Conservation (phyloP, 768 basidiomycete species). For the Leccinum imitatum region DNA sequence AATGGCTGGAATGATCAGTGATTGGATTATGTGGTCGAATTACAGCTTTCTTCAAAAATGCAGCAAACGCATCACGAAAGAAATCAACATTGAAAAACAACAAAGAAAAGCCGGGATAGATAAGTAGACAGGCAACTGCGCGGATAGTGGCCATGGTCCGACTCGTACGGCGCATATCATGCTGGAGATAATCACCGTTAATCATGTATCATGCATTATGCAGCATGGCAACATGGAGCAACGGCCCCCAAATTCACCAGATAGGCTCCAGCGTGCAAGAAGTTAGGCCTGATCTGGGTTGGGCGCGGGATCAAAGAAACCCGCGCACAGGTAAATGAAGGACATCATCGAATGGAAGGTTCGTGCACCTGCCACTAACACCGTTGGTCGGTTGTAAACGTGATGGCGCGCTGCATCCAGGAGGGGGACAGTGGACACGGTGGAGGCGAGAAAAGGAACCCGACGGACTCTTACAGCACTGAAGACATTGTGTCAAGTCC, state of each 20-base stretch:
- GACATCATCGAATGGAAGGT: not conserved
- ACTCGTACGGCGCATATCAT: conserved; percentile 1
- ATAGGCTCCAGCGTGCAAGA: conserved; percentile 5
- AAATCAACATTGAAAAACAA: not conserved
- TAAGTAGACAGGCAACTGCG: not conserved
- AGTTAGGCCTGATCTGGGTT: conserved; percentile 10
- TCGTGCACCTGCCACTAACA: conserved; percentile 7
- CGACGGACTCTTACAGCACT: not conserved
- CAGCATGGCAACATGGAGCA: not conserved
- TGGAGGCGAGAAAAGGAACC: not conserved
- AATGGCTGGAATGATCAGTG: not conserved
- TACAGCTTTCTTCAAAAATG: not conserved
- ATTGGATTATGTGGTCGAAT: not conserved
- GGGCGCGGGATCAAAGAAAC: conserved; percentile 1
- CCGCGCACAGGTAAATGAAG: not conserved
- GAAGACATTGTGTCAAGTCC: not conserved
- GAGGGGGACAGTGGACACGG: not conserved
- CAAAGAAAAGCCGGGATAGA: not conserved
- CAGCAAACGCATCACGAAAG: not conserved
- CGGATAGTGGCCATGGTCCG: not conserved
- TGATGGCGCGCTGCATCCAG: conserved; percentile 4
- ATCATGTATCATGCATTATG: conserved; percentile 12
- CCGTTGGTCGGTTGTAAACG: not conserved
- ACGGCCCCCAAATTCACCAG: not conserved
- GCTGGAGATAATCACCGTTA: conserved; percentile 28